These are phyloP conservation scores for Platanthera guangdongensis DNA, from an alignment of 106 monocot genomes.

Conservation along the genomic window DNA sequence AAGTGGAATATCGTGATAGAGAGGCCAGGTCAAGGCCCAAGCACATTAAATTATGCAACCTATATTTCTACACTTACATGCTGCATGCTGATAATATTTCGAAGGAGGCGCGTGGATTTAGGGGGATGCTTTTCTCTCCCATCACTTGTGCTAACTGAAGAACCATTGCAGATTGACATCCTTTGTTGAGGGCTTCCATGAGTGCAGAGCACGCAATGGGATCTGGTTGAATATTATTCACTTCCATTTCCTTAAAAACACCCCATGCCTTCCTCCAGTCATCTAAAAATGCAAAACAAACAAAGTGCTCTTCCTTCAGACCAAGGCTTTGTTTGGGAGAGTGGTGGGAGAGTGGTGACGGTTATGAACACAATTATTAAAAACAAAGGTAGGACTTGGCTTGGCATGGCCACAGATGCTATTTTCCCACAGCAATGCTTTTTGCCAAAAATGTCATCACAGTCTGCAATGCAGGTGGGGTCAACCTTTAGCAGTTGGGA, in stretches of 20 bases:
- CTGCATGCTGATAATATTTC: constrained; percentile 77
- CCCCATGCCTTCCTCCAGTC: constrained; percentile 75
- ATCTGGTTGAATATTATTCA: constrained; percentile 58
- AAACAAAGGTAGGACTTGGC: no score
- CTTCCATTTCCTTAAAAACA: constrained; percentile 76
- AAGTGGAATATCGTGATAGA: neutral
- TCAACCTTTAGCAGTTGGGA: no score
- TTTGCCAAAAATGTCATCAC: no score
- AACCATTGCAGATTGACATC: constrained; percentile 51
- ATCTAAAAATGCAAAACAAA: constrained; percentile 22
- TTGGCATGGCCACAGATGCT: no score
- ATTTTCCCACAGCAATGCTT: no score
- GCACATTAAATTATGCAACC: neutral
- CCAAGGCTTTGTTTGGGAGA: neutral
- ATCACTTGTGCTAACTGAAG: constrained; percentile 68
- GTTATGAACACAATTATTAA: no score
- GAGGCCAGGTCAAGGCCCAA: neutral
- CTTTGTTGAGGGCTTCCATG: constrained; percentile 69
- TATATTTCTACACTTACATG: constrained; percentile 49
- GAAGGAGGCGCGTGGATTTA: constrained; percentile 54
- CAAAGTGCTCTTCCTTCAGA: neutral
- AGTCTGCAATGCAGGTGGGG: no score
- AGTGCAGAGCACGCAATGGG: constrained; percentile 70
- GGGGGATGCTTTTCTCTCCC: constrained; percentile 47
- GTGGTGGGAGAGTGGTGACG: no score